Evolutionary conservation across 352 stramenopile species (phyloP), one percentile per base, ranked within the genome.

Genomic region (Globisporangium apiculatum): DNA sequence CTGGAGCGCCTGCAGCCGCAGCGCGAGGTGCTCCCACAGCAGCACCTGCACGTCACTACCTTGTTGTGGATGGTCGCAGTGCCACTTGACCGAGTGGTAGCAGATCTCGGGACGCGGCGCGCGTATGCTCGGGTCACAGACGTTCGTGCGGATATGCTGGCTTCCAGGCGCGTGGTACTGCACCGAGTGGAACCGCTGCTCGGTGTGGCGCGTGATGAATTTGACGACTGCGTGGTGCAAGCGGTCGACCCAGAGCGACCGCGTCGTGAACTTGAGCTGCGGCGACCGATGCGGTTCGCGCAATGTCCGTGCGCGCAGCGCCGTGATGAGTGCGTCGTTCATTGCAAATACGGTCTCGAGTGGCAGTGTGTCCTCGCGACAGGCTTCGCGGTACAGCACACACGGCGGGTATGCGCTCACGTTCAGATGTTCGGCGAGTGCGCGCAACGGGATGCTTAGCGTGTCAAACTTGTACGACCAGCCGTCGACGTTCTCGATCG

Each of bases 381-480:
- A 68, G 1, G 18, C 40, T 37, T 40, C 36, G 43, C 66, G 17
- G 31, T 58, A 46, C 5, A 45, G 7, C 17, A 62, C 4, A 11
- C 45, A 47, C 5, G 50, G 31, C 6, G 57, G 53, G n/a, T 59
- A 64, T 45, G 40, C 38, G 17, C 8, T 17, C 37, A 64, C 58
- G 17, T 45, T 18, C 12, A 64, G 46, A n/a, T 53, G n/a, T 7
- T 51, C 5, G 3, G 43, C 58, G 8, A 64, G 35, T 35, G 51
- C 52, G n/a, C 58, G 58, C 4, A 41, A 42, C 10, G 58, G n/a
- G 8, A 78, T 49, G 0, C 67, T 74, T 7, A 69, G 57, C 4
- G 67, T 74, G 60, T 76, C 72, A 24, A 67, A 72, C 45, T 75
- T 67, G 53, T 78, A 78, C n/a, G 62, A 12, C 72, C 72, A 78